Percentiles rank a stretch among this genome's conserved stretches.
phyloP scores from a whole-genome alignment of 768 basidiomycete species.

The Lentinus brumalis region DNA sequence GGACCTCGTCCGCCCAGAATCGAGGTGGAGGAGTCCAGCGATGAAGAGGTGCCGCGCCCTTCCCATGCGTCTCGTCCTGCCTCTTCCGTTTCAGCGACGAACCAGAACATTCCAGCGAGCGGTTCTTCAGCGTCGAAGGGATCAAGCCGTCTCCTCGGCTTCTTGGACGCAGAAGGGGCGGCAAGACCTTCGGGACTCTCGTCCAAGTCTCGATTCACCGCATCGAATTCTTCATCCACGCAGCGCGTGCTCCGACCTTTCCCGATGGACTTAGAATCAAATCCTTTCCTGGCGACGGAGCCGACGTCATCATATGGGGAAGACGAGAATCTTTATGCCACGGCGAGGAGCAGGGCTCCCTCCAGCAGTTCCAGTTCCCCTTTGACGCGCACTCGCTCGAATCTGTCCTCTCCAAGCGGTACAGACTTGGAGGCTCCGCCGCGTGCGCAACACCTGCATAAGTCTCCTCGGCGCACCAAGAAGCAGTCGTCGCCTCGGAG shows the following conservation, averaged over 20 bases:
- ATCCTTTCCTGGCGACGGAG: not conserved
- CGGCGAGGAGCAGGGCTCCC: not conserved
- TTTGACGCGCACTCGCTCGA: conserved; percentile 3
- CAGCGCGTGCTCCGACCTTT: conserved; percentile 13
- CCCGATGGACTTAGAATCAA: conserved; percentile 6
- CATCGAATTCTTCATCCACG: not conserved
- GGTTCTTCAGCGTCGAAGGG: not conserved
- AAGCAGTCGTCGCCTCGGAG: conserved; percentile 27
- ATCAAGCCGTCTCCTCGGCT: conserved; percentile 7
- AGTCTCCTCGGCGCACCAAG: conserved; percentile 35
- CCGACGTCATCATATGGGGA: not conserved
- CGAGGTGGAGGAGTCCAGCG: conserved; percentile 2
- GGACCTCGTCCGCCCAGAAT: not conserved
- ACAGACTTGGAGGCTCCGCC: conserved; percentile 1
- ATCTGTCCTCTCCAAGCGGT: conserved; percentile 1
- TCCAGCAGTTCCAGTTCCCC: not conserved
- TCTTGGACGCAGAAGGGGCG: not conserved
- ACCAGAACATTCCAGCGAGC: not conserved
- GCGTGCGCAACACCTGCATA: conserved; percentile 22
- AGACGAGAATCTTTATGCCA: conserved; percentile 2
- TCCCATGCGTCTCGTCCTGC: not conserved
- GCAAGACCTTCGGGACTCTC: not conserved
- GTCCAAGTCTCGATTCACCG: not conserved
- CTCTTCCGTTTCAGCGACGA: not conserved
- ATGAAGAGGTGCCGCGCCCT: conserved; percentile 4